Evolutionary conservation across 352 stramenopile species (phyloP), one percentile per base, ranked within the genome.

Genomic region (Globisporangium megalacanthum): DNA sequence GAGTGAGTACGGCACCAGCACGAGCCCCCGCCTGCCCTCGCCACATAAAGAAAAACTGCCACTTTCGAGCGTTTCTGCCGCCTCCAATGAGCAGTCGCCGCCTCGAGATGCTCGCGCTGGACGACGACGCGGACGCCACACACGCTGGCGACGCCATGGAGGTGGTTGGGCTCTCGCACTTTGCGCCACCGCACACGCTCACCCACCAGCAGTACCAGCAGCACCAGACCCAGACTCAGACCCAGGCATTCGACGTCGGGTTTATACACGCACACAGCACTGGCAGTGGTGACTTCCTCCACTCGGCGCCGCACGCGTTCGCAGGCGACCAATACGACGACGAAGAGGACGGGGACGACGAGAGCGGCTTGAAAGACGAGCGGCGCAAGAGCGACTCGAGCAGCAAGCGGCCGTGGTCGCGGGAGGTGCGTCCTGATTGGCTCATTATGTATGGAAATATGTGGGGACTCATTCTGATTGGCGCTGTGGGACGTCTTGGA

Each of bases 401-500:
- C 66, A 92, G 85, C 66, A 95, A 95, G 49, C 83, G 83, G 1
- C 81, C 83, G 2, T 95, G 85, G 85, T 92, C 85, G 6, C 69
- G 83, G 17, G 85, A 95, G 66, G 67, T 75, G 33, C 22, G 29
- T 13, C 11, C 14, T 14, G 29, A 20, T 4, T 41, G 25, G 25
- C 25, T 29, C 25, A 29, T 29, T 29, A 29, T 29, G 4, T 29
- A 29, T 29, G 25, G 25, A 29, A 29, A 29, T 29, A 29, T 29
- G 25, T 29, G 25, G 25, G 1, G 25, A 4, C 36, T 53, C 39
- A 20, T 19, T 15, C 6, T 42, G 14, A 29, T 15, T 49, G 79
- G 25, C 25, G 25, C 25, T 29, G 25, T 29, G 25, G 25, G 25
- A 29, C 25, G 25, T 29, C 33, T 37, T 37, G 33, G 33, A 37